A percentile compares a stretch with the other conserved stretches of the same genome.
phyloP scores from a whole-genome alignment of 1,139 yeast species.

The Wickerhamomyces sp. region DNA sequence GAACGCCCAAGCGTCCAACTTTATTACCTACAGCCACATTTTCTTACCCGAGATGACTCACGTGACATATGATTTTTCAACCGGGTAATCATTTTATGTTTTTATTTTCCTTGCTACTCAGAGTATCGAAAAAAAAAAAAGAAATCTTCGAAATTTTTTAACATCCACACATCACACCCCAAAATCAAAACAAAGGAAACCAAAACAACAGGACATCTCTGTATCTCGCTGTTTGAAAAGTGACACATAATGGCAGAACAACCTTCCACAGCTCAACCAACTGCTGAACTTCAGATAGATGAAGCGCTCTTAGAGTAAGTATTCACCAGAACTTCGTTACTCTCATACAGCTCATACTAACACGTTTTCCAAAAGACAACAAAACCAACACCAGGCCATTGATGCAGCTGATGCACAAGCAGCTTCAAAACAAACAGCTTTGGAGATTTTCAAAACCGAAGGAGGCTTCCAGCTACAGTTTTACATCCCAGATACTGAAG shows the following conservation, averaged over 20 bases:
- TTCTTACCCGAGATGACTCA: no score
- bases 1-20: no score
- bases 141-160: no score
- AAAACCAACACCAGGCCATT: slow-evolving; percentile 1
- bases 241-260: slow-evolving; percentile 1
- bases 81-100: no score
- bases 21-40: no score
- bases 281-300: neutral
- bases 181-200: neutral
- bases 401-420: neutral
- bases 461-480: slow-evolving; percentile 15
- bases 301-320: neutral
- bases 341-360: neutral
- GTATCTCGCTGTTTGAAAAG: no score
- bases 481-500: slow-evolving; percentile 19
- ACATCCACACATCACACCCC: no score
- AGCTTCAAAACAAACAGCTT: neutral
- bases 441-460: slow-evolving; percentile 5
- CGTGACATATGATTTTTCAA: no score
- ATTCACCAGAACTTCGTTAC: no score
- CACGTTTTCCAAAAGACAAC: slow-evolving; percentile 2
- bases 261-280: neutral
- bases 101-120: no score
- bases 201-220: neutral
- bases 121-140: no score